These are phyloP conservation scores for Verticillium nubilum DNA, from an alignment of 2,329 filamentous ascomycete species.

Conservation along the genomic window DNA sequence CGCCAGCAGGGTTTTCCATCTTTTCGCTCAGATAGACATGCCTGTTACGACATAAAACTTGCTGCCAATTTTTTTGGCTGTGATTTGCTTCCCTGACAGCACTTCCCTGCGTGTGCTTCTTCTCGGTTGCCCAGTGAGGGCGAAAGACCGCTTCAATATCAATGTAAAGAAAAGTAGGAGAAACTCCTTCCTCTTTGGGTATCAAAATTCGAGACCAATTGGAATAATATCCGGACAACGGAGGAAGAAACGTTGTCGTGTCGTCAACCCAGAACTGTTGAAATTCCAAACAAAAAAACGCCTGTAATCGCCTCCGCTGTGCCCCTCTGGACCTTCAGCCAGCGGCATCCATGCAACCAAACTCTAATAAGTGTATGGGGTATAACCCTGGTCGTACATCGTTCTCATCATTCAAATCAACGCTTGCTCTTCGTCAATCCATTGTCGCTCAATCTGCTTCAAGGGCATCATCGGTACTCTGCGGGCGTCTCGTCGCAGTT, in stretches of 20 bases:
- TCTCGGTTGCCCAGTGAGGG: background rate
- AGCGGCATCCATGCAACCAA: background rate
- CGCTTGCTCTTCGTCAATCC: background rate
- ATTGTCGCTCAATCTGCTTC: background rate
- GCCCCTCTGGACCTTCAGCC: background rate
- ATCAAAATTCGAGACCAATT: background rate
- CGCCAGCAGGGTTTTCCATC: background rate
- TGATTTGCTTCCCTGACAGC: background rate
- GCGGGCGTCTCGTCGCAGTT: background rate
- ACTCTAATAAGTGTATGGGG: background rate
- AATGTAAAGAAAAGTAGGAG: background rate
- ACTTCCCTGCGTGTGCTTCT: background rate
- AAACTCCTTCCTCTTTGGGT: background rate
- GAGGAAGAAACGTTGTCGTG: background rate
- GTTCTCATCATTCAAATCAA: background rate
- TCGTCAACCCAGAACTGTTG: background rate
- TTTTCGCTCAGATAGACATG: background rate
- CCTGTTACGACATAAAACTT: background rate
- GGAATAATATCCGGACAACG: background rate
- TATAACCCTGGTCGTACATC: slow-evolving; percentile 1
- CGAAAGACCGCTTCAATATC: background rate
- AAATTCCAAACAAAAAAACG: background rate
- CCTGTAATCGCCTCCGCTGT: background rate
- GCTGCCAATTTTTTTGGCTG: background rate
- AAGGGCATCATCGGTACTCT: background rate